Conservation (phyloP, 148 eudicot species). For the Diospyros kaki region DNA sequence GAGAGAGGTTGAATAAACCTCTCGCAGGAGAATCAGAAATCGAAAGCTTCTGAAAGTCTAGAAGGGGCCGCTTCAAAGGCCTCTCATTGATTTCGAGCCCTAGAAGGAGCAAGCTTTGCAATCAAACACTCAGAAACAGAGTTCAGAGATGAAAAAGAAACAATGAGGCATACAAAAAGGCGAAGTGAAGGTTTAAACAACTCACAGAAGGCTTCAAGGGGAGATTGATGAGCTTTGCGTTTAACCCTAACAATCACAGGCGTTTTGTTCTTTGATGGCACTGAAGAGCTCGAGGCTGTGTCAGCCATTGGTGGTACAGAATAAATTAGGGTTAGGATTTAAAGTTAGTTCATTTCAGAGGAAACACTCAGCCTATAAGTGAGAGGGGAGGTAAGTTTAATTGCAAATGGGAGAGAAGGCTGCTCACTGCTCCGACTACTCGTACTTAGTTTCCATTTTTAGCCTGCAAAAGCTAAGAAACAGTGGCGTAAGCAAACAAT, state of each 20-base stretch:
- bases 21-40: conserved; percentile 28
- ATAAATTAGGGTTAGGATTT: not conserved
- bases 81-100: conserved; percentile 61
- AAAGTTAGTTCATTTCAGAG: too few relatives aligned
- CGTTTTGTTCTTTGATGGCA: conserved; percentile 23
- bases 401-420: too few relatives aligned
- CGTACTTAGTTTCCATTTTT: too few relatives aligned
- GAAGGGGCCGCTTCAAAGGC: conserved; percentile 42
- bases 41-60: conserved; percentile 44
- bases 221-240: conserved; percentile 40
- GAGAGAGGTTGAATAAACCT: conserved; percentile 21
- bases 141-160: not conserved
- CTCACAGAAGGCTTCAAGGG: conserved; percentile 50
- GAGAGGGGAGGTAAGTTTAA: too few relatives aligned
- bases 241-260: conserved; percentile 52
- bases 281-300: conserved; percentile 25
- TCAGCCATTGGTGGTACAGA: conserved; percentile 21
- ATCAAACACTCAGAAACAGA: not conserved
- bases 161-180: not conserved
- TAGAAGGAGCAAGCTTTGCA: not conserved
- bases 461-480: too few relatives aligned
- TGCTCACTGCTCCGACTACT: too few relatives aligned
- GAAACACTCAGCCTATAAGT: too few relatives aligned
- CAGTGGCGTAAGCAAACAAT: too few relatives aligned
- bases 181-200: not conserved